Base-by-base conservation (phyloP, 305 asterid genomes). In the Fraxinus albicans region DNA sequence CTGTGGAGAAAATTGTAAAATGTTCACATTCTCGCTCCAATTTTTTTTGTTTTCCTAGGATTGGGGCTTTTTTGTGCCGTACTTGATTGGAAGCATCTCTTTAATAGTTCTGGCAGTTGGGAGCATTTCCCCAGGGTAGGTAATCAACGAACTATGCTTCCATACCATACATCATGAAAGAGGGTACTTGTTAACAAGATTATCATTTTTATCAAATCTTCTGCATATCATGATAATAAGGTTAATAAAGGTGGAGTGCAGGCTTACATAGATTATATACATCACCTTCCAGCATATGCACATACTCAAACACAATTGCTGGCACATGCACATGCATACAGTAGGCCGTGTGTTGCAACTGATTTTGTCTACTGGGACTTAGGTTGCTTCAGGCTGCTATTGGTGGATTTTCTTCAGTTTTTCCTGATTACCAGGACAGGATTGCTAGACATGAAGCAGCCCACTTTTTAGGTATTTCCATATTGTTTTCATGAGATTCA, bases 331-430 rank as follows among this genome's bases (percentile, higher is more conserved):
- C 0, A 15, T 38, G 34, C 29, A 76, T 53, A 77, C 25, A 38
- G 29, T 72, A 75, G 8, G 15, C 44, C 70, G 47, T 69, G 82
- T 53, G 63, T 81, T 36, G 67, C 47, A 27, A 80, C 87, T 15
- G 75, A 85, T 83, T 79, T 50, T 63, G 31, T 50, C 53, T 81
- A 81, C 67, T 80, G 17, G 79, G 74, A 80, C 78, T 82, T 84
- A 94, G 99, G 91, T 93, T 94, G 86, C 98, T 95, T 85, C 99
- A 95, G 91, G 99, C 99, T 44, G 92, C 96, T 82, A 94, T 94
- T 70, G 96, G 92, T 79, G 94, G 95, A 78, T 95, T 94, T 86
- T 92, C 99, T 85, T 85, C 93, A 3, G 88, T 95, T 83, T 94
- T 93, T 83, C 97, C 97, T 76, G 98, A 95, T 85, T 93, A 93